Base-by-base conservation (phyloP, 148 eudicot genomes). In the Simmondsia chinensis region DNA sequence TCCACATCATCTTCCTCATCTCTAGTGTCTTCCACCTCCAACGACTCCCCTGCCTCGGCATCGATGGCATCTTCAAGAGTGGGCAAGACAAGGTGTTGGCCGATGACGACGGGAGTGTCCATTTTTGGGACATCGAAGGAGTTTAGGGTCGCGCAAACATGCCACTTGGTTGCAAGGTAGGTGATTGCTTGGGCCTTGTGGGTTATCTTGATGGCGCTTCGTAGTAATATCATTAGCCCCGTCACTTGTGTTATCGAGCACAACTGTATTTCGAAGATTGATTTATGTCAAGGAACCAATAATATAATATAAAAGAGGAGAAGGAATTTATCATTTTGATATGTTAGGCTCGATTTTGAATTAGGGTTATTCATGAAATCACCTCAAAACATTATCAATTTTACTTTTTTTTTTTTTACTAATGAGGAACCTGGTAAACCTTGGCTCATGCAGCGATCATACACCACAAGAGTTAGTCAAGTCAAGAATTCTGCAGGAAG, bases 111-210 rank as follows among this genome's bases (percentile, higher is more conserved):
- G 12, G 93, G 93, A 13, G 80, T 79, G 34, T 77, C 94, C 0
- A 56, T 15, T 7, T 81, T 85, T 8, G 45, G 43, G 9, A 64
- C 14, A 1, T 65, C 73, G 19, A 84, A 89, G 1, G 82, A 71
- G 14, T 79, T 84, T 1, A 85, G 59, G 1, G 95, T 85, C 4
- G 95, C 85, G 12, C 83, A 82, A 8, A 79, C 94, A 24, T 91
- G 93, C 97, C 97, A 91, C 65, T 85, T 85, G 11, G 97, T 65
- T 6, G 95, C 95, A 9, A 91, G 75, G 56, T 77, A 67, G 22
- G 97, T 91, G 16, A 91, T 75, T 5, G 88, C 77, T 43, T 69
- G 95, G 23, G 95, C 97, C 61, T 91, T 91, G 66, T 91, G 97
- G 1, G 97, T 91, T 47, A 91, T 91, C 67, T 79, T 81, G 1